phyloP scores from a whole-genome alignment of 1,284 basidiomycete genomes.

The Leccinum laetum region DNA sequence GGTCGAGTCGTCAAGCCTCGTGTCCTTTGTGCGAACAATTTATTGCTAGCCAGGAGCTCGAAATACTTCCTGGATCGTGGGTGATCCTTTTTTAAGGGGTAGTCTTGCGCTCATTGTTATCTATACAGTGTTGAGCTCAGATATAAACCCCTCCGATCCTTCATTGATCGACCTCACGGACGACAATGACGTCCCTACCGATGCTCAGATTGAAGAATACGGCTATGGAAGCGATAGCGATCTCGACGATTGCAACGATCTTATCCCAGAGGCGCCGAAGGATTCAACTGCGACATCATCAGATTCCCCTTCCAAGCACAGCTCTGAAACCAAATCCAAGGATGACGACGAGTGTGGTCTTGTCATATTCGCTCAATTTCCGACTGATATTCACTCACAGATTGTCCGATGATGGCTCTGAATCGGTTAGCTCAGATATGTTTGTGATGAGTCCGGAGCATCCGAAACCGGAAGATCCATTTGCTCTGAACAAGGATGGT shows the following conservation, averaged over 20 bases:
- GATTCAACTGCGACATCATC: background rate
- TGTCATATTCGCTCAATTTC: background rate
- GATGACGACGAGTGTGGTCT: background rate
- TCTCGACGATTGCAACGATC: background rate
- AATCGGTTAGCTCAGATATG: background rate
- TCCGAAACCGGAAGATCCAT: background rate
- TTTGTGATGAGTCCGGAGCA: background rate
- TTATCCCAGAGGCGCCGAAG: background rate
- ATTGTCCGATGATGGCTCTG: background rate
- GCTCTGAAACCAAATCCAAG: background rate
- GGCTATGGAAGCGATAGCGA: background rate
- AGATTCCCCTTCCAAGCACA: background rate
- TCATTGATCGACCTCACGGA: background rate
- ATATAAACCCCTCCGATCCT: background rate
- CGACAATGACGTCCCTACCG: background rate
- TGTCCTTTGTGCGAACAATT: background rate
- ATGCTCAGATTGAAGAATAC: background rate
- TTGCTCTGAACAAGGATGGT: background rate
- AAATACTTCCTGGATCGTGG: background rate
- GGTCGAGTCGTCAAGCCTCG: background rate
- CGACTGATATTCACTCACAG: background rate
- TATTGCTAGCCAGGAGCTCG: background rate
- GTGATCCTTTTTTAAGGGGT: background rate
- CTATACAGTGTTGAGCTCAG: background rate
- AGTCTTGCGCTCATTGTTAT: background rate